These are phyloP conservation scores for Phyllosticta citribraziliensis DNA, from an alignment of 2,329 filamentous ascomycete species.

Conservation along the genomic window DNA sequence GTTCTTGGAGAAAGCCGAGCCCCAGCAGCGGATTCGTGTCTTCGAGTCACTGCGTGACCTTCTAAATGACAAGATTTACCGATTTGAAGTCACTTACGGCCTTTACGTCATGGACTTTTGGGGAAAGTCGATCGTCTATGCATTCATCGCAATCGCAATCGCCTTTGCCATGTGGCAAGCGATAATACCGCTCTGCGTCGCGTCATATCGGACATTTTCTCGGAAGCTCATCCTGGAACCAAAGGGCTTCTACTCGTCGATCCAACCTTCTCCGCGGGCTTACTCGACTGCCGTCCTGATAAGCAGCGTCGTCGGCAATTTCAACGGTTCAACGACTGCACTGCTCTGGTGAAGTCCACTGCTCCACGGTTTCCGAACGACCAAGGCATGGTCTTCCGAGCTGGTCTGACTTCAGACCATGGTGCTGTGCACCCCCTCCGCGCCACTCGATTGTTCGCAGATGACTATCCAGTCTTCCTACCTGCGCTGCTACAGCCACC, in stretches of 20 bases:
- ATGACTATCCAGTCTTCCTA: background rate
- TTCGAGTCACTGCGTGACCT: background rate
- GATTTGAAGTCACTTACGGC: conserved; percentile 28
- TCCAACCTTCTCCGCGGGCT: background rate
- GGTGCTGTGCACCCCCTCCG: background rate
- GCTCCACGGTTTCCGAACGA: background rate
- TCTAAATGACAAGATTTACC: conserved; percentile 15
- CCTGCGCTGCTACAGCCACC: background rate
- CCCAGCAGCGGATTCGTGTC: background rate
- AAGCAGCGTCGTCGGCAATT: background rate
- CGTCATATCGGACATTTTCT: background rate
- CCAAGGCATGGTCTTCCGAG: background rate
- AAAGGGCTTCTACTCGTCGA: background rate
- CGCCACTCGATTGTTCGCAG: background rate
- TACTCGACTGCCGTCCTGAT: background rate
- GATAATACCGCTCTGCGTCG: background rate
- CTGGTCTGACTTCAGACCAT: background rate
- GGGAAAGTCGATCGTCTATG: conserved; percentile 10
- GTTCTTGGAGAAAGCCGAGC: background rate
- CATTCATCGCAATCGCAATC: background rate
- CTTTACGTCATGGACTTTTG: conserved; percentile 11
- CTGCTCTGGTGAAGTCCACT: background rate
- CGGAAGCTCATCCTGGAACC: conserved; percentile 1
- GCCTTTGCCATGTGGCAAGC: background rate
- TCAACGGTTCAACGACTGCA: background rate